Conservation (phyloP, 2,329 filamentous ascomycete species). For the Alternaria alternata region DNA sequence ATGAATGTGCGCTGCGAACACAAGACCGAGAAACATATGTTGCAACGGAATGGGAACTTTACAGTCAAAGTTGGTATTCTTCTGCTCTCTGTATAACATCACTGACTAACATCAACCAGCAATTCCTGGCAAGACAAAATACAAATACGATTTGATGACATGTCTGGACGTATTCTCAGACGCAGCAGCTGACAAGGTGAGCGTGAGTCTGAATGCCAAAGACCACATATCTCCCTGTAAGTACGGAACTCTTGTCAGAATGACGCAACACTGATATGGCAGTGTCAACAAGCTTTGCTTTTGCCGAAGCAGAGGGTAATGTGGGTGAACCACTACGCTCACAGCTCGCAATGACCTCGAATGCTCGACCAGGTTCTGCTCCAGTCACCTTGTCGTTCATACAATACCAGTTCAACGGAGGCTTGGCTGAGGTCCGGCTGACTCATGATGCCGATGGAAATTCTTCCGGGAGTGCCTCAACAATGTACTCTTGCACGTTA, state of each 20-base stretch:
- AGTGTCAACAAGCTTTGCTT: slow-evolving; percentile 62
- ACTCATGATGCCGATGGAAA: slow-evolving; percentile 32
- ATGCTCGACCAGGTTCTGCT: slow-evolving; percentile 54
- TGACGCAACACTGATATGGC: slow-evolving; percentile 22
- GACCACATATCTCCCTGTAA: slow-evolving; percentile 60
- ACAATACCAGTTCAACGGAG: slow-evolving; percentile 62
- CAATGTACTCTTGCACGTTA: slow-evolving; percentile 31
- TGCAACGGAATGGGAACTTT: slow-evolving; percentile 66
- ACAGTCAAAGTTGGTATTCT: slow-evolving; percentile 41
- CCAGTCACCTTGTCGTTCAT: slow-evolving; percentile 60
- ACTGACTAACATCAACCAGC: slow-evolving; percentile 33
- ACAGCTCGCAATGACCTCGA: slow-evolving; percentile 63
- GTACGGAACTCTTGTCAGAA: slow-evolving; percentile 45
- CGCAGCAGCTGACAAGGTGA: slow-evolving; percentile 51
- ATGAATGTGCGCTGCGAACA: slow-evolving; percentile 60
- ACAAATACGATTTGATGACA: slow-evolving; percentile 57
- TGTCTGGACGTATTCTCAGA: slow-evolving; percentile 53
- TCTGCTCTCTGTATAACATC: too few species aligned
- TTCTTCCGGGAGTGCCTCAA: slow-evolving; percentile 20
- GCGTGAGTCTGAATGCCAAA: slow-evolving; percentile 57
- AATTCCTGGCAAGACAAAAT: slow-evolving; percentile 43
- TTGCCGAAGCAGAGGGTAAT: slow-evolving; percentile 63
- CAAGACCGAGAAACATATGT: slow-evolving; percentile 59
- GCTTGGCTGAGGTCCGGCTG: slow-evolving; percentile 44
- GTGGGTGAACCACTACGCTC: slow-evolving; percentile 66